These are phyloP conservation scores for Bathelium albidoporum DNA, from an alignment of 495 filamentous ascomycete species.

Conservation along the genomic window DNA sequence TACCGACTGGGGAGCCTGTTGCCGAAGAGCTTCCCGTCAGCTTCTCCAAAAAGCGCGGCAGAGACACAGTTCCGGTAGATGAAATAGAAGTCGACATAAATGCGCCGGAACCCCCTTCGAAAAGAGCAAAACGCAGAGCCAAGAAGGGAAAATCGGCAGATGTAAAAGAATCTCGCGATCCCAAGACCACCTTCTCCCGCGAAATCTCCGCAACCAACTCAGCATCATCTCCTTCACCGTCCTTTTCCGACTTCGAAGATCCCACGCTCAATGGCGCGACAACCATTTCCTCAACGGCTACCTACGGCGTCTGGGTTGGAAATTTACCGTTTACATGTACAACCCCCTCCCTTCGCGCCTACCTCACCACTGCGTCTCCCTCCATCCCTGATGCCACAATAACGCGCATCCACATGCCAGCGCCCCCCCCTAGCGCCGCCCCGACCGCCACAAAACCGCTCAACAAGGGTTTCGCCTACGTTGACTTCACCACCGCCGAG, in stretches of 20 bases:
- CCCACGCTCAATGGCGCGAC: conserved; percentile 17
- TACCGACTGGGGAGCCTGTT: background rate
- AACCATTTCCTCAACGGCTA: conserved; percentile 38
- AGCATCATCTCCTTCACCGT: conserved; percentile 1
- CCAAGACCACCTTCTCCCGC: background rate
- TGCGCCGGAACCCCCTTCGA: conserved; percentile 84
- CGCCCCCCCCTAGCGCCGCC: conserved; percentile 18
- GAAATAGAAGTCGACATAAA: conserved; percentile 74
- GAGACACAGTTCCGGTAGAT: conserved; percentile 14
- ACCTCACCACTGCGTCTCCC: conserved; percentile 57
- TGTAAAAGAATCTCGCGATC: background rate
- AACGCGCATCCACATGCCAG: conserved; percentile 74
- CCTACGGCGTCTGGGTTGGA: conserved; percentile 88
- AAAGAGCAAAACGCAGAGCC: conserved; percentile 46
- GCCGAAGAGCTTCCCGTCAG: background rate
- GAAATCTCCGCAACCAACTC: background rate
- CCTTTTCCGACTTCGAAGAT: conserved; percentile 3
- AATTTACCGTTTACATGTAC: conserved; percentile 78
- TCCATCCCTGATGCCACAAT: conserved; percentile 58
- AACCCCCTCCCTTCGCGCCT: conserved; percentile 58
- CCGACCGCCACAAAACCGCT: conserved; percentile 22
- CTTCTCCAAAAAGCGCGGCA: conserved; percentile 30
- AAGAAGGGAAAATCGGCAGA: conserved; percentile 41
- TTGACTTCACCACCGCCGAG: conserved; percentile 68
- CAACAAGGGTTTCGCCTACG: conserved; percentile 90